These are phyloP conservation scores for Piedraia hortae DNA, from an alignment of 2,329 filamentous ascomycete species.

Conservation along the genomic window DNA sequence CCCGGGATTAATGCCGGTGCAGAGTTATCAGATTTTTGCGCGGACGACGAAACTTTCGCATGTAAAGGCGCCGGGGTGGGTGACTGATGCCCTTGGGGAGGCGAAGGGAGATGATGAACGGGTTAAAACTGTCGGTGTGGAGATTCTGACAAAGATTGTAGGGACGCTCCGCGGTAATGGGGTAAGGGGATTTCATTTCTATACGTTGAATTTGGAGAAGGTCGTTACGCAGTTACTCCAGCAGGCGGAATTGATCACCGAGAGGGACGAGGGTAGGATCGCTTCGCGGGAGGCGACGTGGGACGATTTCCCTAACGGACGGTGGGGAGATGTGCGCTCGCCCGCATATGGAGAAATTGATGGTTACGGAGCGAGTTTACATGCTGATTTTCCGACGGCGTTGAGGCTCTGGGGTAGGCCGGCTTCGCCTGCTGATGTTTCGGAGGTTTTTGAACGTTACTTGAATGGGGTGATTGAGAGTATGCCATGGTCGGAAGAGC, in stretches of 20 bases:
- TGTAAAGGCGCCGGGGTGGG: slow-evolving; percentile 44
- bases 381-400: slow-evolving; percentile 66
- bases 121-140: slow-evolving; percentile 53
- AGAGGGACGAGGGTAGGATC: slow-evolving; percentile 47
- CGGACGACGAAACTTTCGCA: slow-evolving; percentile 86
- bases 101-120: slow-evolving; percentile 57
- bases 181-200: slow-evolving; percentile 72
- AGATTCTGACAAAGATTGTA: slow-evolving; percentile 63
- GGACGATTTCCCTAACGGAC: slow-evolving; percentile 93
- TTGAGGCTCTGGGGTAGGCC: slow-evolving; percentile 67
- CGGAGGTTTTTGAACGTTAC: slow-evolving; percentile 51
- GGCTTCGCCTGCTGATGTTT: slow-evolving; percentile 41
- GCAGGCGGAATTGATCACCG: slow-evolving; percentile 56
- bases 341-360: slow-evolving; percentile 92
- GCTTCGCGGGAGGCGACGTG: slow-evolving; percentile 84
- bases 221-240: slow-evolving; percentile 83
- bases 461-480: slow-evolving; percentile 52
- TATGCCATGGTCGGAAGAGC: slow-evolving; percentile 85
- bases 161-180: slow-evolving; percentile 42
- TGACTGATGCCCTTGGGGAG: slow-evolving; percentile 41
- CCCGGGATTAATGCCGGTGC: slow-evolving; percentile 88
- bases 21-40: slow-evolving; percentile 88
- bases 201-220: slow-evolving; percentile 89
- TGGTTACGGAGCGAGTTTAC: slow-evolving; percentile 88
- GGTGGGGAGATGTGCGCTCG: slow-evolving; percentile 79